Evolutionary conservation across 2,329 filamentous ascomycete genomes (phyloP), one percentile per base, ranked within the genome.

Genomic region (Paecilomyces sp.): DNA sequence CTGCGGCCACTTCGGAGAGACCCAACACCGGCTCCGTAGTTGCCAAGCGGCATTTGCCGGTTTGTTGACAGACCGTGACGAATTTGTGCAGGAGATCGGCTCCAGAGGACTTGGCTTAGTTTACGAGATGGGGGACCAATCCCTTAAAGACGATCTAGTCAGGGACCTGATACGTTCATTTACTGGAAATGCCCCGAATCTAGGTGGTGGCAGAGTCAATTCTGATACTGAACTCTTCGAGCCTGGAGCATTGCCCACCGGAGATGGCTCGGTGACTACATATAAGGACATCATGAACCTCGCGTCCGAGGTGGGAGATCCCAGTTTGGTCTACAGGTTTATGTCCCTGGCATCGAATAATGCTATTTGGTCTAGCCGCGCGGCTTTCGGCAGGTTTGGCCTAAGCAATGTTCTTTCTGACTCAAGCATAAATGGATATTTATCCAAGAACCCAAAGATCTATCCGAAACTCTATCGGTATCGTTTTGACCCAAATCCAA

Each of bases 321-420:
- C 94, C 60, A 92, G 90, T 66, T 80, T 99, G n/a, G 90, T 97
- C 1, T 99, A 99, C 79, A 91, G 92, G 62, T 97, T 99, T 77
- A 99, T 99, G 94, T 93, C 92, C 0, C 82, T 99, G 65, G 94
- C 94, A 2, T 91, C 92, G 1, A 96, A 97, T 69, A 95, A 96
- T 55, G 92, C 92, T 0, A 95, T 96, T 15, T 99, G 94, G 94
- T 93, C 92, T 1, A 96, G 92, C n/a, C 86, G 94, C 56, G 95
- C 94, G 0, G 94, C 94, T 0, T 97, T 99, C 75, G 94, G 94
- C 2, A 85, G 92, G 11, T 97, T 97, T 65, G 94, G 94, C 0
- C 82, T 99, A 56, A 95, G 92, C 72, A 94, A 85, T 65, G 93
- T 99, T 62, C 84, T 99, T 55, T 94, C 91, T 0, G 91, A 96